Evolutionary conservation across 2,329 filamentous ascomycete genomes (phyloP).

Genomic region (Cladosporium sphaerospermum): DNA sequence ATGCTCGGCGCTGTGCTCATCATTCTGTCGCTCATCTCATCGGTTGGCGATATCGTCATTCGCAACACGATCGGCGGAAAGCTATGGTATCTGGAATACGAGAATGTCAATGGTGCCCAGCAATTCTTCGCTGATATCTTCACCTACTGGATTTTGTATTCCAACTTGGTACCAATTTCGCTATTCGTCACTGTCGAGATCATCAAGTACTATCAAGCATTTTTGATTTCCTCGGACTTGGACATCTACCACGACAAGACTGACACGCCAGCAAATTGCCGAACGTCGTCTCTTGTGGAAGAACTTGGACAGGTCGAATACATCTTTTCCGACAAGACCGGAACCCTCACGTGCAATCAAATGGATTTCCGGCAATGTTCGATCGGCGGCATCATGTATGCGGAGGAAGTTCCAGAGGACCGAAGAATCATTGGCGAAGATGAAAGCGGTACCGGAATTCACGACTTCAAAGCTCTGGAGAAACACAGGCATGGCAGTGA

Average conservation of each 20-base stretch:
- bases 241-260: constrained; percentile 97
- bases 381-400: constrained; percentile 90
- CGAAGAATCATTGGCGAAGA: constrained; percentile 68
- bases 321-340: constrained; percentile 97
- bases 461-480: constrained; percentile 72
- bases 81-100: constrained; percentile 68
- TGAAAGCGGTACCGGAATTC: constrained; percentile 68
- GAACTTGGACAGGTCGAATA: constrained; percentile 98
- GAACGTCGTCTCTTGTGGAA: constrained; percentile 93
- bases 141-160: constrained; percentile 98
- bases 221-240: constrained; percentile 92
- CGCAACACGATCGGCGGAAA: constrained; percentile 57
- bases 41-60: constrained; percentile 80
- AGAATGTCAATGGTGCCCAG: constrained; percentile 58
- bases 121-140: constrained; percentile 92
- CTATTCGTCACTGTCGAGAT: constrained; percentile 96
- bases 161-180: constrained; percentile 91
- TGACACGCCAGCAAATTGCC: constrained; percentile 90
- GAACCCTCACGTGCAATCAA: constrained; percentile 93
- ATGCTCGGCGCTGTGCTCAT: constrained; percentile 82
- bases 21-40: constrained; percentile 78
- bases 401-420: constrained; percentile 87
- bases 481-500: constrained; percentile 53
- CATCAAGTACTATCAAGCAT: constrained; percentile 97
- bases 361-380: constrained; percentile 98